A percentile compares a stretch with the other conserved stretches of the same genome.
phyloP scores from a whole-genome alignment of 306 rosid species.

The Trifolium fragiferum region DNA sequence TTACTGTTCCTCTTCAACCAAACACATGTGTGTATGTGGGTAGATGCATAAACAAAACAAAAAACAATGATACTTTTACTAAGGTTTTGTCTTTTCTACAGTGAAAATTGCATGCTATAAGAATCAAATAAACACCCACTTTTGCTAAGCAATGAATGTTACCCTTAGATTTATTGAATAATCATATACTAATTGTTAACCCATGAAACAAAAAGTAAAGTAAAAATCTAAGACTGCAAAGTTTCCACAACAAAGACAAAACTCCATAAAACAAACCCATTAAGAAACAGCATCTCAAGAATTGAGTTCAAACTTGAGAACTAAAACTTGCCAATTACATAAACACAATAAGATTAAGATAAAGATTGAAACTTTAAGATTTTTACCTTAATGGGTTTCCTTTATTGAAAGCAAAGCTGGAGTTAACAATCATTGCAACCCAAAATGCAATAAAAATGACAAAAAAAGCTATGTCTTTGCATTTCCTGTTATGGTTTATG shows the following conservation, averaged over 20 bases:
- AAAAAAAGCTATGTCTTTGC: conserved; percentile 76
- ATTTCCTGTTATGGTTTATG: conserved; percentile 82
- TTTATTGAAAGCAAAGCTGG: conserved; percentile 93
- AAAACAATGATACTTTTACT: background rate
- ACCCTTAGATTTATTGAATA: background rate
- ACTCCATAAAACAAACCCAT: conserved; percentile 31
- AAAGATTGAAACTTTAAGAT: conserved; percentile 38
- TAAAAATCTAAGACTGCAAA: conserved; percentile 32
- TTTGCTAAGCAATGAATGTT: background rate
- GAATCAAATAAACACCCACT: conserved; percentile 27
- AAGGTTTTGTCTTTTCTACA: background rate
- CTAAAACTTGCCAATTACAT: conserved; percentile 32
- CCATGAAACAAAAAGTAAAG: conserved; percentile 11
- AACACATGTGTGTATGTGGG: background rate
- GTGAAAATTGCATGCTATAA: background rate
- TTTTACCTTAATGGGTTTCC: conserved; percentile 88
- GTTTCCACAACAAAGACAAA: conserved; percentile 2
- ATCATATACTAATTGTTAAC: conserved; percentile 8
- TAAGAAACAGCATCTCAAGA: conserved; percentile 19
- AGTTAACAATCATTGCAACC: conserved; percentile 96
- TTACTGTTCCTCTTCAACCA: conserved; percentile 16
- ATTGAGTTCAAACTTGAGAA: conserved; percentile 29
- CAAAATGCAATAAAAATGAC: conserved; percentile 86
- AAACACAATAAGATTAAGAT: conserved; percentile 36
- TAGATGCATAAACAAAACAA: background rate